Evolutionary conservation across 495 filamentous ascomycete species (phyloP).

Genomic region (Astrothelium macrocarpum): DNA sequence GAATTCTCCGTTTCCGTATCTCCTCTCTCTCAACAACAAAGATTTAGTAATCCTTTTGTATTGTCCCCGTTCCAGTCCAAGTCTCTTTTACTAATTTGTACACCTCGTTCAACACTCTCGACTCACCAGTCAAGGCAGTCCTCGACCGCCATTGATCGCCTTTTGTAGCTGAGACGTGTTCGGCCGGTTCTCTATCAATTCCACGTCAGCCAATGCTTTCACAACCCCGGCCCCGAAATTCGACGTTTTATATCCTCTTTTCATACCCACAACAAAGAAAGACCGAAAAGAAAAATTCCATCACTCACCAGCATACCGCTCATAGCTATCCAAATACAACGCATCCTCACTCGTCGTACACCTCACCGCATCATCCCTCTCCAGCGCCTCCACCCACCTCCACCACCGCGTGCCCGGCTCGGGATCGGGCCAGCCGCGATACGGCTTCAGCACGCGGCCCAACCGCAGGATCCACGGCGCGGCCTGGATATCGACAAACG

Average conservation of each 20-base stretch:
- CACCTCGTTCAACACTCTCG: background rate
- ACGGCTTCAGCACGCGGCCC: conserved; percentile 63
- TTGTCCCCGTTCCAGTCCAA: background rate
- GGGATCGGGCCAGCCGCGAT: conserved; percentile 69
- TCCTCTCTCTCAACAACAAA: too few species aligned
- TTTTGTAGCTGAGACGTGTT: conserved; percentile 26
- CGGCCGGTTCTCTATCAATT: conserved; percentile 25
- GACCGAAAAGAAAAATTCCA: background rate
- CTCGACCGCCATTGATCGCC: conserved; percentile 24
- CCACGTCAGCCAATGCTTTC: background rate
- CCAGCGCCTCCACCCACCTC: conserved; percentile 73
- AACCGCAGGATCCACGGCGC: conserved; percentile 82
- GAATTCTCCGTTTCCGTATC: too few species aligned
- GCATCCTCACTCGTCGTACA: conserved; percentile 67
- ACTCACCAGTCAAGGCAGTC: conserved; percentile 19
- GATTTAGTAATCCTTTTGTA: too few species aligned
- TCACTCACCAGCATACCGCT: conserved; percentile 21
- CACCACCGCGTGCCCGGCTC: conserved; percentile 61
- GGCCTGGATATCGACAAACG: conserved; percentile 59
- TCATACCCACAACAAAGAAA: background rate
- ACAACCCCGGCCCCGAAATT: too few species aligned
- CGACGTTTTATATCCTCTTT: too few species aligned
- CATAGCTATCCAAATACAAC: conserved; percentile 33
- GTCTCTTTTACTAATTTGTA: background rate
- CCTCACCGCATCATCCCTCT: conserved; percentile 60